Evolutionary conservation across 1,284 basidiomycete genomes (phyloP), one percentile per base, ranked within the genome.

Genomic region (Dichomitus squalens): DNA sequence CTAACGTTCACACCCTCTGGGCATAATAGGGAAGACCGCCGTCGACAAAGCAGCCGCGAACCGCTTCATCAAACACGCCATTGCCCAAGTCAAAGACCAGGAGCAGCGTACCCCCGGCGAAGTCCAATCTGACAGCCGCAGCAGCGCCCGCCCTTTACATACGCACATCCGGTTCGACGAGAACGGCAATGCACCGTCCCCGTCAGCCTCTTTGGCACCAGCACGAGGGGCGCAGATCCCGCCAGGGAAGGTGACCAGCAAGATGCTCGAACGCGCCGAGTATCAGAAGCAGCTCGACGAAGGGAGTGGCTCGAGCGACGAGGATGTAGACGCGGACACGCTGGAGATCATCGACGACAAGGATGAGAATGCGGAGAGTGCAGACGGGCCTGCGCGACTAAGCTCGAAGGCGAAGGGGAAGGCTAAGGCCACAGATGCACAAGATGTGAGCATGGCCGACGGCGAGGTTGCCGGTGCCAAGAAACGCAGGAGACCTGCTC

Each of bases 11-110:
- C 14, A 36, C 48, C 34, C 34, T 21, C 16, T 20, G 9, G 20
- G 7, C n/a, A 36, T 11, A 16, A 7, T 65, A 87, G 85, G 78
- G 66, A 76, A 76, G 49, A 71, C 74, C 39, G 75, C 76, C 34
- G 61, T 93, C 49, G 90, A 93, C 79, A 90, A 88, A 69, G 84
- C 75, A 23, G 91, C 88, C n/a, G 91, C 90, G 4, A 76, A 76
- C 48, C 83, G 91, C 31, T 93, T 93, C 72, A 93, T 93, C 70
- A 90, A 88, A 69, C 82, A 90, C 67, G 91, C 90, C n/a, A 90
- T 93, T 52, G 73, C 85, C 0, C 86, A 88, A 68, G 65, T 63
- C 23, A 66, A 66, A 36, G 61, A 57, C 29, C 64, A 68, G 20
- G 25, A 38, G 18, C 55, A 44, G 29, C 62, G 65, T 18, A 63